Evolutionary conservation across 306 rosid species (phyloP), one percentile per base, ranked within the genome.

Genomic region (Parietaria judaica): DNA sequence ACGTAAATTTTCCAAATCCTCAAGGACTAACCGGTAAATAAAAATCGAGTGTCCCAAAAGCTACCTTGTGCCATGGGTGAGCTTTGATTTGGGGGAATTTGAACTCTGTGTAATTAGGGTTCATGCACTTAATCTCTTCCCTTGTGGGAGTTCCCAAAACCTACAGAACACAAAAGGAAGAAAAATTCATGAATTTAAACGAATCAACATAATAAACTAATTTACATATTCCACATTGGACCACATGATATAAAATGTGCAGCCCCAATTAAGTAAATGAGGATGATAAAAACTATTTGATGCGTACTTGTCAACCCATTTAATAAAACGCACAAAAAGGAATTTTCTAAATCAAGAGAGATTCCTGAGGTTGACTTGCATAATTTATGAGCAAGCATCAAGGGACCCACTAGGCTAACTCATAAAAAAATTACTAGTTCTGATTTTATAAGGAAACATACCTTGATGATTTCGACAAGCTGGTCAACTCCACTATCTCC

Each of bases 11-110:
- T 53, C 17, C 15, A n/a, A 56, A 61, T 44, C 54, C 35, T 41
- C 13, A 36, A 51, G 41, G 7, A 59, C 15, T 13, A 14, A 62
- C 47, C 14, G 11, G 48, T 38, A 63, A 13, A n/a, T 38, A 58
- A 34, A 2, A 36, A 13, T n/a, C 9, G 60, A 13, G 50, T 54
- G 61, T 55, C 56, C 14, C 61, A 56, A 45, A 14, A 3, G 17
- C 45, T 83, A 91, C 97, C 96, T 91, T 91, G 84, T 91, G 97
- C 97, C 97, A 91, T 47, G 97, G 97, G 68, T 91, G 97, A 39
- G 97, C 97, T 81, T 91, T 91, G 54, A 91, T 91, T 72, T 91
- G 97, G 45, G 97, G 97, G 80, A 91, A 91, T 72, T 91, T 91
- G 85, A 85, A 91, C 76, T 91, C 97, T 13, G 97, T 91, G 68